Evolutionary conservation across 495 filamentous ascomycete species (phyloP).

Genomic region (Trichoderma orchidacearum): DNA sequence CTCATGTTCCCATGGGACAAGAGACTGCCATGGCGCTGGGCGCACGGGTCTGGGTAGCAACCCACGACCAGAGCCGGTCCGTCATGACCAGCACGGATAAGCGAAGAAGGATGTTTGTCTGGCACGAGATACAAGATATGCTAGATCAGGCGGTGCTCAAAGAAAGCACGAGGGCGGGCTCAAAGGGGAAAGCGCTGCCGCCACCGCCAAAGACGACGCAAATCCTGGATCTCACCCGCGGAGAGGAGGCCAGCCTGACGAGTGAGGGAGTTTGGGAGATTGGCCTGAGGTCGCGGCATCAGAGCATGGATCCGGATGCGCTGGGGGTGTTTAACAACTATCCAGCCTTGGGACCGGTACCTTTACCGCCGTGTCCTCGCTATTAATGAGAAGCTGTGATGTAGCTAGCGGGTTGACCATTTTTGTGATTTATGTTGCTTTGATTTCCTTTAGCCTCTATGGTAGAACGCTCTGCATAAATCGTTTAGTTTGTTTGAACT

Average conservation of each 20-base stretch:
- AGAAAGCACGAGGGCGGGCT: not conserved
- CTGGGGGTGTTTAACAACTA: not conserved
- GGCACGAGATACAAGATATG: conserved; percentile 25
- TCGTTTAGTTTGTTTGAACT: no score
- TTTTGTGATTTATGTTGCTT: no score
- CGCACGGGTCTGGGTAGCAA: conserved; percentile 46
- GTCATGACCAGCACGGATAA: not conserved
- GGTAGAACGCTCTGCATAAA: no score
- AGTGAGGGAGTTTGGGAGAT: conserved; percentile 6
- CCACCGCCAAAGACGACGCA: not conserved
- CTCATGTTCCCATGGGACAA: conserved; percentile 32
- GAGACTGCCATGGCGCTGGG: conserved; percentile 40
- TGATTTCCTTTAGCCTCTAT: no score
- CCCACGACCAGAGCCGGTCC: conserved; percentile 41
- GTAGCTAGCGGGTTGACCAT: no score
- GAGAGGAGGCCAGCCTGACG: conserved; percentile 19
- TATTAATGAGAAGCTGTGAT: no score
- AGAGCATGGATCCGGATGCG: not conserved
- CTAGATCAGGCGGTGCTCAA: not conserved
- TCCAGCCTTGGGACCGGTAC: no score
- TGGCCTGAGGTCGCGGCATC: not conserved
- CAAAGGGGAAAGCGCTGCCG: not conserved
- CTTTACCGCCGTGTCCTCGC: no score
- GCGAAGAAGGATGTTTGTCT: conserved; percentile 22
- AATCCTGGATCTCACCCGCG: conserved; percentile 14